A percentile compares a stretch with the other conserved stretches of the same genome.
Evolutionary conservation across 1,139 yeast genomes (phyloP).

Genomic region (Pichia sp.): DNA sequence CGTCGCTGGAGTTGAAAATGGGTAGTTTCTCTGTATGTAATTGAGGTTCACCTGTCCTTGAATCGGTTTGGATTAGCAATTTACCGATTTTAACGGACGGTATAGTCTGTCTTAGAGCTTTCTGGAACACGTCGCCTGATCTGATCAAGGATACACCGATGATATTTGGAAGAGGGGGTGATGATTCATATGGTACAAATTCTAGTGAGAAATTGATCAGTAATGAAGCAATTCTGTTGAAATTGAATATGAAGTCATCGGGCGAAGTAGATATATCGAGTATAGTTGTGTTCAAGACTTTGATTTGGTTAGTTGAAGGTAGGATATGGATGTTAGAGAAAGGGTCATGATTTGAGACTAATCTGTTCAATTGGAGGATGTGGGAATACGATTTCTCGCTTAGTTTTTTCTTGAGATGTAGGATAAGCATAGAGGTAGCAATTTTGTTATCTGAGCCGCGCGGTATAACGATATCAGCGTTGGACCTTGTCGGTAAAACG

Average conservation of each 20-base stretch:
- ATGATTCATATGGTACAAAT: slow-evolving; percentile 32
- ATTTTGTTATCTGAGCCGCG: slow-evolving; percentile 76
- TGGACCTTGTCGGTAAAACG: slow-evolving; percentile 69
- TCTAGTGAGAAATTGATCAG: slow-evolving; percentile 65
- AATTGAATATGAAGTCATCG: slow-evolving; percentile 78
- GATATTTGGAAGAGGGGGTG: slow-evolving; percentile 38
- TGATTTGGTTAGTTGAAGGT: slow-evolving; percentile 58
- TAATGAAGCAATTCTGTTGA: slow-evolving; percentile 69
- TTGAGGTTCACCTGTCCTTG: slow-evolving; percentile 88
- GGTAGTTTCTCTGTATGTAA: slow-evolving; percentile 70
- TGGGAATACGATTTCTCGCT: slow-evolving; percentile 59
- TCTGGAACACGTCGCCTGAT: slow-evolving; percentile 90
- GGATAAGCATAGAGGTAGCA: slow-evolving; percentile 73
- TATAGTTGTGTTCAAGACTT: slow-evolving; percentile 66
- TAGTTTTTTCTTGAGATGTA: slow-evolving; percentile 72
- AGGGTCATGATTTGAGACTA: slow-evolving; percentile 35
- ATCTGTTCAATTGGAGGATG: slow-evolving; percentile 45
- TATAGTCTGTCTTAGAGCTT: slow-evolving; percentile 63
- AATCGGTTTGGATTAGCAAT: slow-evolving; percentile 77
- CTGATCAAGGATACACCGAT: slow-evolving; percentile 75
- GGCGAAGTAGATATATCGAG: slow-evolving; percentile 48
- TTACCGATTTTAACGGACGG: slow-evolving; percentile 80
- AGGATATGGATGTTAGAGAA: slow-evolving; percentile 31
- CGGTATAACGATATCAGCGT: slow-evolving; percentile 84
- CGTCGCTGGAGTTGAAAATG: slow-evolving; percentile 21